These are phyloP conservation scores for Choanephora cucurbitarum DNA, from an alignment of 371 early-diverging fungal genomes.

Conservation along the genomic window DNA sequence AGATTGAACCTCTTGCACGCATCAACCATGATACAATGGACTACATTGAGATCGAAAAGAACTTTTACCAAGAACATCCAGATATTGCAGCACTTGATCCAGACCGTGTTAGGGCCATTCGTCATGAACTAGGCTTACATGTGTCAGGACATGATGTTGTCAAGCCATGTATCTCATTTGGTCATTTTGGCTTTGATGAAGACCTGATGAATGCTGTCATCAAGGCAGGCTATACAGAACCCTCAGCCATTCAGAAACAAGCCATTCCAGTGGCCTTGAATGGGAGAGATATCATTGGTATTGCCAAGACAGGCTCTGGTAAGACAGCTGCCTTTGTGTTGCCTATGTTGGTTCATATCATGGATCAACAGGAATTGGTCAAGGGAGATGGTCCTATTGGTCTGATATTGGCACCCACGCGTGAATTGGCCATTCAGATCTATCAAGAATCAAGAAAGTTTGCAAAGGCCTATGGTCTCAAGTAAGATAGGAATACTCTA, in stretches of 20 bases:
- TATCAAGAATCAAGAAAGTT: conserved; percentile 79
- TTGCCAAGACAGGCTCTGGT: conserved; percentile 88
- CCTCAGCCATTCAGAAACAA: conserved; percentile 83
- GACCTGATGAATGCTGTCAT: conserved; percentile 66
- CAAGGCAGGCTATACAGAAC: conserved; percentile 66
- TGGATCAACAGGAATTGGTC: conserved; percentile 74
- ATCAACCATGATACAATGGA: conserved; percentile 75
- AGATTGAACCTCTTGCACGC: conserved; percentile 67
- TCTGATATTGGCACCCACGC: conserved; percentile 79
- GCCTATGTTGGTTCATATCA: conserved; percentile 89
- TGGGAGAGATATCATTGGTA: conserved; percentile 85
- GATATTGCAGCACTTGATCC: conserved; percentile 65
- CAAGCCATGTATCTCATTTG: conserved; percentile 87
- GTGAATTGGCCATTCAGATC: conserved; percentile 92
- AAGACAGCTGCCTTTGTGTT: conserved; percentile 77
- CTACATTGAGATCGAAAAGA: conserved; percentile 79
- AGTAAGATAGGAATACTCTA: conserved; percentile 22
- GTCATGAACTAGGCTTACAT: conserved; percentile 60
- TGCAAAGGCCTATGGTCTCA: conserved; percentile 73
- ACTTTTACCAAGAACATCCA: conserved; percentile 81
- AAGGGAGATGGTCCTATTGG: conserved; percentile 78
- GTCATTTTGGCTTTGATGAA: conserved; percentile 83
- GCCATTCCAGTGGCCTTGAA: conserved; percentile 76
- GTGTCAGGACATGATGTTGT: conserved; percentile 67
- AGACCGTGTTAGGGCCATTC: conserved; percentile 58